A percentile compares a stretch with the other conserved stretches of the same genome.
These are phyloP conservation scores for Brettanomyces naardenensis DNA, from an alignment of 805 yeast genomes.

Conservation along the genomic window DNA sequence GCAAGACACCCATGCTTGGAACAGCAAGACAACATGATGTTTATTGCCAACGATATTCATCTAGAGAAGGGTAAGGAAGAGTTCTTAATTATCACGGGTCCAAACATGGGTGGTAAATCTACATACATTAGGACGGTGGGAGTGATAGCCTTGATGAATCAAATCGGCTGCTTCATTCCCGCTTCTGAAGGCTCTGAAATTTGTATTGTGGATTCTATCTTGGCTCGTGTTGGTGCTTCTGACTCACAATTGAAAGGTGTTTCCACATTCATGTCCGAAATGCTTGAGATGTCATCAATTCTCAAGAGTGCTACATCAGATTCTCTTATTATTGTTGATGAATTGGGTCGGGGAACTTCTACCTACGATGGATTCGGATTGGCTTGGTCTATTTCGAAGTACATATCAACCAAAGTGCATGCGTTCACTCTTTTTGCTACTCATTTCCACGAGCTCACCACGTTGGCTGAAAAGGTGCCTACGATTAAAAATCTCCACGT, in stretches of 20 bases:
- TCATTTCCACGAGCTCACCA: constrained; percentile 93
- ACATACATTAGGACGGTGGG: constrained; percentile 89
- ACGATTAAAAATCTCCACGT: constrained; percentile 83
- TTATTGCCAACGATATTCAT: constrained; percentile 84
- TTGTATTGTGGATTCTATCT: constrained; percentile 80
- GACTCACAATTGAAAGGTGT: constrained; percentile 96
- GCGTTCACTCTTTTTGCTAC: constrained; percentile 92
- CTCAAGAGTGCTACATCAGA: constrained; percentile 69
- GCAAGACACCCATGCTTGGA: constrained; percentile 95
- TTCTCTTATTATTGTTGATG: constrained; percentile 86
- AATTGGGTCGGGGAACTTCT: constrained; percentile 89
- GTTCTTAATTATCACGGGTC: constrained; percentile 86
- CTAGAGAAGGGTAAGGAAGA: constrained; percentile 50
- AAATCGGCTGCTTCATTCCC: constrained; percentile 86
- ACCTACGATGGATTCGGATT: constrained; percentile 97
- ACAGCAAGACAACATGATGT: constrained; percentile 82
- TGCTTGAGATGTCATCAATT: constrained; percentile 89
- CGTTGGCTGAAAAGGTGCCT: constrained; percentile 52
- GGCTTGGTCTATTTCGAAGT: constrained; percentile 94
- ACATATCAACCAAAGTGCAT: constrained; percentile 58
- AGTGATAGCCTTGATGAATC: constrained; percentile 78
- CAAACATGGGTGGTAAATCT: constrained; percentile 97
- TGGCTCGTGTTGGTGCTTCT: constrained; percentile 98
- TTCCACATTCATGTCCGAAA: constrained; percentile 94
- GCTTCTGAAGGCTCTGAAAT: constrained; percentile 64